Conservation (phyloP, 257 asterid species). For the Solanum ahanhuiri region DNA sequence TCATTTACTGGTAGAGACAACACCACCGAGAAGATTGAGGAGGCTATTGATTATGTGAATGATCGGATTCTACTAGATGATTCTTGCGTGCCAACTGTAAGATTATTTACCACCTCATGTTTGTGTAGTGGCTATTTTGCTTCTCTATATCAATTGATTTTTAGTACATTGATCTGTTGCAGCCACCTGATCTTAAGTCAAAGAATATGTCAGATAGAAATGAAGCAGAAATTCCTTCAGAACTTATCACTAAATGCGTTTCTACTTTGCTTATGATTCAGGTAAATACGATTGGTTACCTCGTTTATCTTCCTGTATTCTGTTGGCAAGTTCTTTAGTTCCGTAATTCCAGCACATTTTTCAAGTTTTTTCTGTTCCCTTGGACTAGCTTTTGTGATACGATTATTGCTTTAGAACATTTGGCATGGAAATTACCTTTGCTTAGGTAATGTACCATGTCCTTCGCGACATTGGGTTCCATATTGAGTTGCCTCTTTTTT, state of each 20-base stretch:
- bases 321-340: background rate
- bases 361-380: background rate
- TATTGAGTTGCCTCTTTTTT: background rate
- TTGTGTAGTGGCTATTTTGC: background rate
- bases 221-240: conserved; percentile 60
- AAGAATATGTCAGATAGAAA: conserved; percentile 25
- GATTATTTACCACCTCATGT: conserved; percentile 10
- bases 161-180: conserved; percentile 12
- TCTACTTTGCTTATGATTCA: conserved; percentile 89
- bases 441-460: background rate
- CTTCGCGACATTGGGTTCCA: background rate
- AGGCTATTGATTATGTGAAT: conserved; percentile 35
- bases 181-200: conserved; percentile 43
- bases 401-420: background rate
- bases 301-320: background rate
- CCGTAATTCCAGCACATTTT: background rate
- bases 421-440: background rate
- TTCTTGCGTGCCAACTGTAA: conserved; percentile 26
- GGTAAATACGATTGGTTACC: conserved; percentile 10
- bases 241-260: conserved; percentile 68
- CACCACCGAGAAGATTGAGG: conserved; percentile 55
- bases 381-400: background rate
- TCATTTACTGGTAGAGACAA: conserved; percentile 44
- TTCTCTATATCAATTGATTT: conserved; percentile 2
- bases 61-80: conserved; percentile 28